These are phyloP conservation scores for Schrenkiella parvula DNA, from an alignment of 345 rosid genomes.

Conservation along the genomic window DNA sequence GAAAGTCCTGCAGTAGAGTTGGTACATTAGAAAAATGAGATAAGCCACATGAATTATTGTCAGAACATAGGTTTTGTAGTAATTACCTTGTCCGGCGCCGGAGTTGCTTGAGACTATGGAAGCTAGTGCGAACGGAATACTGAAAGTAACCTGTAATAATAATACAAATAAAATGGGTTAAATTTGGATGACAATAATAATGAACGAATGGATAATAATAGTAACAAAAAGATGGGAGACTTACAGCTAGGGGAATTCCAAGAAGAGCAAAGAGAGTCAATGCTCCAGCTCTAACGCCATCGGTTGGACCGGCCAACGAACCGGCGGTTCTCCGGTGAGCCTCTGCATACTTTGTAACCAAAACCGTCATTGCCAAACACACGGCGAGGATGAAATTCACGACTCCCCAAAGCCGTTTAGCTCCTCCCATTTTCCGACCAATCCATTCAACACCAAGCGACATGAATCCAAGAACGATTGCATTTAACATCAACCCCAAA, in stretches of 20 bases:
- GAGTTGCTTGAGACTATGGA: slow-evolving; percentile 16
- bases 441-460: slow-evolving; percentile 48
- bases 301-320: slow-evolving; percentile 27
- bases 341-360: slow-evolving; percentile 59
- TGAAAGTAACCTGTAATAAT: slow-evolving; percentile 17
- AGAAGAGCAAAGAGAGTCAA: slow-evolving; percentile 50
- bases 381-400: slow-evolving; percentile 55
- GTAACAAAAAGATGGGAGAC: not conserved
- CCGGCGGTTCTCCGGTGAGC: slow-evolving; percentile 24
- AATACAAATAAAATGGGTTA: not conserved
- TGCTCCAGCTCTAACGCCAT: slow-evolving; percentile 41
- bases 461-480: slow-evolving; percentile 53
- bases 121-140: slow-evolving; percentile 24
- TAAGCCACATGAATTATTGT: too few relatives aligned
- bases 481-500: slow-evolving; percentile 62
- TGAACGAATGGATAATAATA: not conserved
- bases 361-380: slow-evolving; percentile 46
- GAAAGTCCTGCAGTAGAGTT: slow-evolving; percentile 54
- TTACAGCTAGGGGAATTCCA: slow-evolving; percentile 81
- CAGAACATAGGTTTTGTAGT: not conserved
- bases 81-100: slow-evolving; percentile 30
- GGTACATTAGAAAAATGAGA: not conserved
- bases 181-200: not conserved
- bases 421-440: slow-evolving; percentile 40
- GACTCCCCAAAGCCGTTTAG: slow-evolving; percentile 55